Percentiles rank a stretch among this genome's conserved stretches.
Evolutionary conservation across 495 filamentous ascomycete genomes (phyloP).

Genomic region (Tuber melanosporum): DNA sequence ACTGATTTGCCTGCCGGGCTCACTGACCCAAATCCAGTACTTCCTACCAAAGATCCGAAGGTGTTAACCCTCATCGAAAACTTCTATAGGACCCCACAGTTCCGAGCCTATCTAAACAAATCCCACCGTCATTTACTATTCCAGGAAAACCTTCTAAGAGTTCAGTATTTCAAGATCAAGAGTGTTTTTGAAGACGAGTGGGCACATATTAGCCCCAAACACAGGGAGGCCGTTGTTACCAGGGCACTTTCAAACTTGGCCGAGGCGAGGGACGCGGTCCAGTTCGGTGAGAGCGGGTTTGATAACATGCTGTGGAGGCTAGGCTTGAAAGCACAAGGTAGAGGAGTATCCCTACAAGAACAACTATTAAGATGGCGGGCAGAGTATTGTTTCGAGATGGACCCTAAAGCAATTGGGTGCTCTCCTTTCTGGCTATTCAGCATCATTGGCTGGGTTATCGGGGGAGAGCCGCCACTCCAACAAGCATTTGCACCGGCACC

Average conservation of each 20-base stretch:
- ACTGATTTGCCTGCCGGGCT: not conserved
- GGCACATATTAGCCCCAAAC: conserved; percentile 18
- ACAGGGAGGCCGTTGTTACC: conserved; percentile 21
- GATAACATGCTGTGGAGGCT: conserved; percentile 17
- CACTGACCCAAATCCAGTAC: not conserved
- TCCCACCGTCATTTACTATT: conserved; percentile 28
- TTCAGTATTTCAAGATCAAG: conserved; percentile 24
- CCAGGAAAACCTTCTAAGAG: conserved; percentile 23
- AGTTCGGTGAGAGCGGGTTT: conserved; percentile 12
- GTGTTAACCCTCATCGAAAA: conserved; percentile 10
- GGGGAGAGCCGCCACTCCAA: conserved; percentile 13
- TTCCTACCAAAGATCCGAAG: not conserved
- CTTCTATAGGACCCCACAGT: conserved; percentile 26
- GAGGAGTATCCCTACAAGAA: not conserved
- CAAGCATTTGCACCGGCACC: conserved; percentile 13
- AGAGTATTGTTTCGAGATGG: conserved; percentile 34
- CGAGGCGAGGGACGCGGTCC: conserved; percentile 14
- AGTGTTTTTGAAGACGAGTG: conserved; percentile 28
- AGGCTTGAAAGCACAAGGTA: conserved; percentile 10
- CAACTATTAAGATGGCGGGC: conserved; percentile 28
- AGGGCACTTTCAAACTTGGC: conserved; percentile 27
- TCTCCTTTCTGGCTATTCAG: conserved; percentile 29
- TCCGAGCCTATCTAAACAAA: conserved; percentile 17
- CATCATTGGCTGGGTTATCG: conserved; percentile 30
- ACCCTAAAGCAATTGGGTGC: conserved; percentile 24